Evolutionary conservation across 768 basidiomycete species (phyloP), one percentile per base, ranked within the genome.

Genomic region (Sporobolomyces pararoseus): DNA sequence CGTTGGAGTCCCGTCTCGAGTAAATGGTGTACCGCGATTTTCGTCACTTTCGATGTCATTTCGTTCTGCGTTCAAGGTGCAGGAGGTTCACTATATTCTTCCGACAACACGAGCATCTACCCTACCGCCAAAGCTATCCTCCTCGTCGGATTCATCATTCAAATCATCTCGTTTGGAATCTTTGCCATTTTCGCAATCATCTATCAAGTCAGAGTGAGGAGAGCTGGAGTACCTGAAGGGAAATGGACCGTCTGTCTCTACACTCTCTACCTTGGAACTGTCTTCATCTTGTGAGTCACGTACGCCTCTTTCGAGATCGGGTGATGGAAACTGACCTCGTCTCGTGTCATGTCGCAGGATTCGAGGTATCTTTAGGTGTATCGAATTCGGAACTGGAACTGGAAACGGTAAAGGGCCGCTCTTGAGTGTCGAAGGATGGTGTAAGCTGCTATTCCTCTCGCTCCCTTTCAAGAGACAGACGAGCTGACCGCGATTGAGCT

Each of bases 1-100:
- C n/a, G 39, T 4, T 73, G 64, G 64, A 63, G 60, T 16, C 67
- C 67, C 29, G 37, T 73, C 25, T 50, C 60, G 1, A 21, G 44
- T 12, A 58, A 58, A 27, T 68, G 72, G 42, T 66, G 68, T 29
- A 73, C 72, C n/a, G 25, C 31, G 42, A 68, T 61, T 59, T 70
- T 65, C 34, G 63, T 70, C 52, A 62, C 62, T 27, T n/a, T 49
- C 34, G 69, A 70, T 47, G 47, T 70, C 42, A 58, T 65, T 32
- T 69, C 67, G 10, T 69, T 73, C 46, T 52, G 58, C 50, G 55
- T 73, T 7, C 72, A 73, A 35, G 72, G 72, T 25, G 72, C 66
- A 4, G 72, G 72, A 17, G 72, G 72, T 0, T 66, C 67, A 57
- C 64, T 73, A 29, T 73, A 66, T 66, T 63, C 67, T 32, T 53